Base-by-base conservation (phyloP, 108 stramenopile genomes). In the Cyclotella kingstonii region DNA sequence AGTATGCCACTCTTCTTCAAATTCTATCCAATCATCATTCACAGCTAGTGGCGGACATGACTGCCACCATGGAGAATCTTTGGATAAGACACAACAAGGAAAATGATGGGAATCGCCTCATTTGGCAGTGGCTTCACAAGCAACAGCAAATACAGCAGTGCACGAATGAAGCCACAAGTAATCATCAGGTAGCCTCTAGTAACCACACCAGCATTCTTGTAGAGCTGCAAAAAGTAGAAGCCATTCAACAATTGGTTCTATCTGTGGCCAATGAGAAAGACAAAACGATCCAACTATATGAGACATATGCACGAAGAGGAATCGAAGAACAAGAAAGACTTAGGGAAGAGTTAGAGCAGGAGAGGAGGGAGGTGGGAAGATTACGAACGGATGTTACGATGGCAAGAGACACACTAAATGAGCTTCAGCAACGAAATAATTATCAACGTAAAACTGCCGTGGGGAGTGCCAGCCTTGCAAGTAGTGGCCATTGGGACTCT, bases 311-410 rank as follows among this genome's bases (percentile, higher is more conserved):
- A 12, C 47, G 65, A 21, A 49, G 74, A 61, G 66, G 74, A 27
- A 68, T 68, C 38, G 66, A 76, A 30, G 66, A 76, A 43, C 63
- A 68, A 30, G 74, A 76, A 48, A 44, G 74, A 47, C 38, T 76
- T 46, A n/a, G 66, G 17, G 51, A 42, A 41, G 74, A 76, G 58
- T 44, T 76, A 12, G 60, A 42, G 19, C 34, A 27, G 46, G 74
- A 76, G 31, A 56, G 66, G 62, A 43, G 34, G 46, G 74, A 76
- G 45, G 60, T 52, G 28, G 61, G 38, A 19, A 61, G 53, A 18
- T 49, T 76, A 11, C 35, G 74, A 23, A 46, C 52, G 29, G 66
- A 76, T 41, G 18, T 76, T 30, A 55, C 47, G 7, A 42, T 35
- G 29, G 10, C 62, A 42, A 22, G 73, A 14, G 60, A 21, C 27